Base-by-base conservation (phyloP, 2,329 filamentous ascomycete genomes). In the Tolypocladium cylindrosporum region DNA sequence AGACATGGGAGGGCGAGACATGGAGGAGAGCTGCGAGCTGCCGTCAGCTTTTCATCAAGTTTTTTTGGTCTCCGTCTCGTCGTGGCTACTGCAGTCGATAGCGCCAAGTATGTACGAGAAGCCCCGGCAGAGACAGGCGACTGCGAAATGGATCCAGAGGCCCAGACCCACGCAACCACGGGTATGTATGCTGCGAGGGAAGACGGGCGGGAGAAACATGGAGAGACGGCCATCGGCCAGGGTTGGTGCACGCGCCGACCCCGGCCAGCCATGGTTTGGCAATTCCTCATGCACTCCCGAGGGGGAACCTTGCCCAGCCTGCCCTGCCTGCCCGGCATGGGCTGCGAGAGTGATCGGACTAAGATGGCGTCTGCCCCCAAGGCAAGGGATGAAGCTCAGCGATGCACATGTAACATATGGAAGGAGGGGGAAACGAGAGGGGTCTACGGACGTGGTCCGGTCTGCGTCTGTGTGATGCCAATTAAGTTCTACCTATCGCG, bases 41-140 rank as follows among this genome's bases (percentile, higher is more conserved):
- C 34, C 48, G 48, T 37, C 48, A 36, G 9, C 48, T 37, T 51
- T 36, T 52, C 3, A 27, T 27, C 24, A 27, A 27, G 24, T 37
- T 21, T 51, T 51, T 34, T 4, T 9, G 3, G 21, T 39, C 37
- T 42, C 24, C 48, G 9, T 19, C 11, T 9, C 45, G 48, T 37
- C 19, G 31, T 21, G 21, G 39, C 60, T 61, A 56, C 59, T 61
- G 60, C 59, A 61, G 52, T 55, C 54, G 57, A 60, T 61, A 56
- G 60, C 60, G 60, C 55, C 57, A n/a, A n/a, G 48, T 36, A 27
- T 27, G 24, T 27, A 37, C 31, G 48, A 52, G 48, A 21, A 37
- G 31, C 48, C 31, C 27, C 27, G 27, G 27, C 27, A 31, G 27
- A 31, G 27, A 5, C 27, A 31, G 27, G 27, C 27, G 27, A 31